phyloP scores from a whole-genome alignment of 441 rosid genomes.

The Pelargonium cotyledonis region DNA sequence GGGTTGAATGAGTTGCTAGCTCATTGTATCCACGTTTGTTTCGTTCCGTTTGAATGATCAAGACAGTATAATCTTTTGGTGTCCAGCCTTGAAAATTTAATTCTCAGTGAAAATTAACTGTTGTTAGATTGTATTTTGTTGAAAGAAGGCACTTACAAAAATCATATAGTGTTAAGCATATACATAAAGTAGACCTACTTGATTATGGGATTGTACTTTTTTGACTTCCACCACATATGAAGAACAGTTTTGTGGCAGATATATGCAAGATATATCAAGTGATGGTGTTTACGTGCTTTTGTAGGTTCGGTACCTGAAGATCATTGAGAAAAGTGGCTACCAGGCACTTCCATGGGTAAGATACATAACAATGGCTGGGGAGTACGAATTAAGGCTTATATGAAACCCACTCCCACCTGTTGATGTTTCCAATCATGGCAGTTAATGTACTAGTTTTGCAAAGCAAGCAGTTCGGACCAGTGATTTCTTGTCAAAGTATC shows the following conservation, averaged over 20 bases:
- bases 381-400: slow-evolving; percentile 73
- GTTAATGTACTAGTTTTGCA: too few relatives aligned
- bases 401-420: slow-evolving; percentile 11
- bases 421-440: too few relatives aligned
- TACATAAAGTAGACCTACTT: background rate
- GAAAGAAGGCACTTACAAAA: background rate
- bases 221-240: background rate
- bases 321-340: slow-evolving; percentile 80
- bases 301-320: slow-evolving; percentile 75
- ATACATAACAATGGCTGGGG: slow-evolving; percentile 85
- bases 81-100: too few relatives aligned
- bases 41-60: too few relatives aligned
- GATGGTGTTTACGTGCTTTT: slow-evolving; percentile 7
- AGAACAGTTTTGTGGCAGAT: background rate
- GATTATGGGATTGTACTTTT: background rate
- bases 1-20: too few relatives aligned
- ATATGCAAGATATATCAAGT: background rate
- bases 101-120: too few relatives aligned
- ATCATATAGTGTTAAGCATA: background rate
- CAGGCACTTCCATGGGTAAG: slow-evolving; percentile 89
- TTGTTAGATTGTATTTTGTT: background rate
- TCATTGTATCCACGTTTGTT: too few relatives aligned
- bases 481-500: too few relatives aligned
- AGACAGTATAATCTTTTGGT: too few relatives aligned
- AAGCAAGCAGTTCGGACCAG: too few relatives aligned